Evolutionary conservation across 345 rosid species (phyloP).

Genomic region (Eucalyptus lansdowneana): DNA sequence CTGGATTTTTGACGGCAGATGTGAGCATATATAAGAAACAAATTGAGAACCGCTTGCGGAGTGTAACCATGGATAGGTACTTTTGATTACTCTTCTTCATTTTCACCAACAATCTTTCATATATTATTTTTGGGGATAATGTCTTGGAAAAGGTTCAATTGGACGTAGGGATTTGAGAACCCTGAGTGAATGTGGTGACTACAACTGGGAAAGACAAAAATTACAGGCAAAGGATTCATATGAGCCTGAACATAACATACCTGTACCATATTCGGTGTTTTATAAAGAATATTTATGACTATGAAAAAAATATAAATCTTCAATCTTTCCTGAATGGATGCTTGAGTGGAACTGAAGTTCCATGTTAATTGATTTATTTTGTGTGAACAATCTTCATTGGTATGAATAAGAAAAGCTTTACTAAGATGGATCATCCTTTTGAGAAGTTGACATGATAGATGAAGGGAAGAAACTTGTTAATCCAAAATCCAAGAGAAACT

Average conservation of each 20-base stretch:
- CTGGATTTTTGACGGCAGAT: constrained; percentile 14
- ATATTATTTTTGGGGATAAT: not conserved
- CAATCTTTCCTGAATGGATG: not conserved
- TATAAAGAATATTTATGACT: not conserved
- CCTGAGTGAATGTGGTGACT: not conserved
- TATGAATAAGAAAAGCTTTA: not conserved
- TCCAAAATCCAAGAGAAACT: not conserved
- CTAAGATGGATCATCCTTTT: not conserved
- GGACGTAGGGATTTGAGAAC: not conserved
- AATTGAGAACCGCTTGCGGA: constrained; percentile 4
- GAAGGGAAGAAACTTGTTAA: not conserved
- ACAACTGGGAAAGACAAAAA: not conserved
- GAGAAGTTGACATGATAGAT: not conserved
- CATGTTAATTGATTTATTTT: not conserved
- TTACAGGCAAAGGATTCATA: not conserved
- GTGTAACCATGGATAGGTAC: constrained; percentile 18
- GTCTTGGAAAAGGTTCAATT: not conserved
- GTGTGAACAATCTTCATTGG: not conserved
- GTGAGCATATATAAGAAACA: constrained; percentile 7
- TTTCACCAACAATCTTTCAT: not conserved
- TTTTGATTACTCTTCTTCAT: not conserved
- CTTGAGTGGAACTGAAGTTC: not conserved
- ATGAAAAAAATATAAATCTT: not conserved
- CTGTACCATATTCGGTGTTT: not conserved
- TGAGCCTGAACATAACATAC: not conserved